phyloP scores from a whole-genome alignment of 2,329 filamentous ascomycete genomes.

The Colletotrichum salicis region DNA sequence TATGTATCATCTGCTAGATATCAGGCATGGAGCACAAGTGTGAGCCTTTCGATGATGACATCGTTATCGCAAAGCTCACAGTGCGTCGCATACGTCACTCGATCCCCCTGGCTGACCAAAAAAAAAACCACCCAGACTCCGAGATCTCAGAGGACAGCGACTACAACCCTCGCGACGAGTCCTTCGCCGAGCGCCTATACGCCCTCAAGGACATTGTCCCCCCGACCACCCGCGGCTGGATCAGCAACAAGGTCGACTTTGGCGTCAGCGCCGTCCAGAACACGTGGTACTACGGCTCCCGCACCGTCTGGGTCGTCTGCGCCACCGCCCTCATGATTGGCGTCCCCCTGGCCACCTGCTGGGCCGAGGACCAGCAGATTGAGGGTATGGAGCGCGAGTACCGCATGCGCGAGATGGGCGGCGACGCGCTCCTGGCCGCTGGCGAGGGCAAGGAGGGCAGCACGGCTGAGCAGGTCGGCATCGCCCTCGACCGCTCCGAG shows the following conservation, averaged over 20 bases:
- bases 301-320: constrained; percentile 89
- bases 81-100: constrained; percentile 12
- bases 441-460: constrained; percentile 49
- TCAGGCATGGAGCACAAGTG: background rate
- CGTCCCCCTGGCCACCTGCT: constrained; percentile 92
- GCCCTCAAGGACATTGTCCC: constrained; percentile 82
- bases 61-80: background rate
- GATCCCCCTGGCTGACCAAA: constrained; percentile 17
- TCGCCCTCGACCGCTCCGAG: constrained; percentile 58
- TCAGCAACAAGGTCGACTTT: constrained; percentile 68
- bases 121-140: constrained; percentile 62
- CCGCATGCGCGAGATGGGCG: constrained; percentile 91
- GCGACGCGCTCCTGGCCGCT: constrained; percentile 70
- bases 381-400: constrained; percentile 98
- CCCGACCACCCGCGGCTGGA: constrained; percentile 75
- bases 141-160: constrained; percentile 86
- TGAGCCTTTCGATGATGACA: background rate
- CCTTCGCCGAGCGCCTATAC: constrained; percentile 74
- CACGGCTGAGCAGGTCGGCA: constrained; percentile 62
- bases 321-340: constrained; percentile 90
- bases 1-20: constrained; percentile 55
- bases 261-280: constrained; percentile 64
- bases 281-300: constrained; percentile 74
- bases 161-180: constrained; percentile 68
- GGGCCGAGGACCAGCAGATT: constrained; percentile 95